Evolutionary conservation across 495 filamentous ascomycete genomes (phyloP).

Genomic region (Niebla homalea): DNA sequence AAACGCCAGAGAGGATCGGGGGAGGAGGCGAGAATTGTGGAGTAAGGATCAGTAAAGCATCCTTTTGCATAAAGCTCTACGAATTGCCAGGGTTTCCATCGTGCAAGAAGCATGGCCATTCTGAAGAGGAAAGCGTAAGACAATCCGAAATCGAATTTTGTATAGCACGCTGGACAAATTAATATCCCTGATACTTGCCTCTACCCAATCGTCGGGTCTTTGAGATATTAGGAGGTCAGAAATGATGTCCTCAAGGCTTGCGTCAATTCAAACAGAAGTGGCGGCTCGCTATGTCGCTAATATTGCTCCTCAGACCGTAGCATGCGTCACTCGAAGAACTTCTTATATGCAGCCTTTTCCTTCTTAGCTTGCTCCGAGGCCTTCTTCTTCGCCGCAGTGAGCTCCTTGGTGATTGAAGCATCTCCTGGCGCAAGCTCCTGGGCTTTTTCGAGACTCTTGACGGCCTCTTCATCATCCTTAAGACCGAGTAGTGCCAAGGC

Average conservation of each 20-base stretch:
- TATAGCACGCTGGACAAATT: too few relatives aligned
- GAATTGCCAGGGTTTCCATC: background rate
- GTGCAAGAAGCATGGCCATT: background rate
- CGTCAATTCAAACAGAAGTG: too few relatives aligned
- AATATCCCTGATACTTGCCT: too few relatives aligned
- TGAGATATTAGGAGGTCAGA: too few relatives aligned
- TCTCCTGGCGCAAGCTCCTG: conserved; percentile 63
- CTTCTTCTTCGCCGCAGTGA: conserved; percentile 60
- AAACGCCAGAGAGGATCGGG: conserved; percentile 60
- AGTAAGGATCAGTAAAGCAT: conserved; percentile 26
- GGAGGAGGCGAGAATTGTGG: conserved; percentile 50
- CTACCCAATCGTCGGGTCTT: too few relatives aligned
- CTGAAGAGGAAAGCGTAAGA: background rate
- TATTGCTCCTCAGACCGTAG: too few relatives aligned
- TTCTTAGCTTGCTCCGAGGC: conserved; percentile 60
- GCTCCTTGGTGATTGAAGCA: conserved; percentile 59
- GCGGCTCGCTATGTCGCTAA: too few relatives aligned
- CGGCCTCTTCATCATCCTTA: conserved; percentile 77
- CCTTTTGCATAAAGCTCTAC: background rate
- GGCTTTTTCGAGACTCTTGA: conserved; percentile 66
- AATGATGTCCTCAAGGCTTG: too few relatives aligned
- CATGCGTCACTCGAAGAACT: conserved; percentile 54
- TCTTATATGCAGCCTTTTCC: conserved; percentile 80
- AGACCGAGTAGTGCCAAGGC: conserved; percentile 57
- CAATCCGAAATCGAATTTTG: too few relatives aligned